Percentiles rank a stretch among this genome's conserved stretches.
Evolutionary conservation across 148 eudicot genomes (phyloP).

Genomic region (Euryodendron excelsum): DNA sequence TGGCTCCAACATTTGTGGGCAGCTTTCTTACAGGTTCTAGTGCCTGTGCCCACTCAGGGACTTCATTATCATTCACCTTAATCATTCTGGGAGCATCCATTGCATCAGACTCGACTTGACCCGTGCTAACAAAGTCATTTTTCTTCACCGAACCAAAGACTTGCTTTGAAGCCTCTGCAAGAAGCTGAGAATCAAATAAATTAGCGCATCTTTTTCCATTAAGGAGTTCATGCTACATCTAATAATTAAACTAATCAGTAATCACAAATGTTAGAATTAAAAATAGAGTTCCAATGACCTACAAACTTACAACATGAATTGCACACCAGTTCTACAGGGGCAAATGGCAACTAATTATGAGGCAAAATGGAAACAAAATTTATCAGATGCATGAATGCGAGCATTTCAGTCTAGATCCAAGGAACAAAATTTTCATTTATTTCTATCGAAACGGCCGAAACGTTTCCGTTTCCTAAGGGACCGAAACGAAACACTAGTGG

Average conservation of each 20-base stretch:
- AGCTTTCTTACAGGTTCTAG: constrained; percentile 54
- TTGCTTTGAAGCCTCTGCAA: constrained; percentile 50
- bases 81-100: constrained; percentile 21
- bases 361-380: neutral
- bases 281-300: neutral
- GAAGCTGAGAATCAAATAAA: constrained; percentile 40
- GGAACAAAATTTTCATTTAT: no score
- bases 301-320: neutral
- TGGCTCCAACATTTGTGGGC: constrained; percentile 64
- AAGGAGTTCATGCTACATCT: neutral
- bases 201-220: constrained; percentile 11
- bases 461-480: no score
- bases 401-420: neutral
- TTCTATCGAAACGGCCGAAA: no score
- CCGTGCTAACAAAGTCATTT: constrained; percentile 21
- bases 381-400: neutral
- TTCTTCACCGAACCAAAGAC: constrained; percentile 39
- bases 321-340: neutral
- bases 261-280: neutral
- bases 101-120: constrained; percentile 30
- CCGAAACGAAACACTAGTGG: no score
- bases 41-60: constrained; percentile 53
- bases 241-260: neutral
- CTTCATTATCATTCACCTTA: constrained; percentile 16
- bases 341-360: neutral